These are phyloP conservation scores for Malassezia sp. DNA, from an alignment of 1,284 basidiomycete species.

Conservation along the genomic window DNA sequence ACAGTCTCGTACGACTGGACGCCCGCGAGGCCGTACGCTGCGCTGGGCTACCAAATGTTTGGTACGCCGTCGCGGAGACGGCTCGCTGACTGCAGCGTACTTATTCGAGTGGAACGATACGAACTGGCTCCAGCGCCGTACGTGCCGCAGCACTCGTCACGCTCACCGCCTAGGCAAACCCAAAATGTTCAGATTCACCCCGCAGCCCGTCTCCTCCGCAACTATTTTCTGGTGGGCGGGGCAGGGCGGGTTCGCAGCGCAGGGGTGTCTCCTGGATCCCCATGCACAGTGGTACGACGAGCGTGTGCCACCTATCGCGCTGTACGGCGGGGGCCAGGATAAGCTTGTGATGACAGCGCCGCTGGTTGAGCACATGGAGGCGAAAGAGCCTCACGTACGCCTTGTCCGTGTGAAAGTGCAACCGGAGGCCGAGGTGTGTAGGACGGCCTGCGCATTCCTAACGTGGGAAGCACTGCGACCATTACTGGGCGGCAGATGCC, in stretches of 20 bases:
- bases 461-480: constrained; percentile 44
- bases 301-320: constrained; percentile 54
- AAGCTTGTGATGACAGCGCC: constrained; percentile 40
- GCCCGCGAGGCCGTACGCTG: constrained; percentile 49
- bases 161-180: too few relatives aligned
- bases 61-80: neutral
- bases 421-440: constrained; percentile 48
- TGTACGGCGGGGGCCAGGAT: constrained; percentile 51
- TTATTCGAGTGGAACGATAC: constrained; percentile 57
- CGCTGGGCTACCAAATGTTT: constrained; percentile 54
- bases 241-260: constrained; percentile 54
- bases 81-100: constrained; percentile 47
- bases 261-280: constrained; percentile 54
- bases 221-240: constrained; percentile 56
- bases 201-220: constrained; percentile 54
- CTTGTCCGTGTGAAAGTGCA: constrained; percentile 53
- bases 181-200: constrained; percentile 59
- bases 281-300: constrained; percentile 53
- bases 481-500: constrained; percentile 55
- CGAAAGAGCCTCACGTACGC: constrained; percentile 48
- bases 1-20: constrained; percentile 53
- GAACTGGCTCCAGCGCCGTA: constrained; percentile 52
- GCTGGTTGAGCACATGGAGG: constrained; percentile 29
- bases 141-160: too few relatives aligned
- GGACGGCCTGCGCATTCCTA: neutral